These are phyloP conservation scores for Elsinoe fawcettii DNA, from an alignment of 2,329 filamentous ascomycete species.

Conservation along the genomic window DNA sequence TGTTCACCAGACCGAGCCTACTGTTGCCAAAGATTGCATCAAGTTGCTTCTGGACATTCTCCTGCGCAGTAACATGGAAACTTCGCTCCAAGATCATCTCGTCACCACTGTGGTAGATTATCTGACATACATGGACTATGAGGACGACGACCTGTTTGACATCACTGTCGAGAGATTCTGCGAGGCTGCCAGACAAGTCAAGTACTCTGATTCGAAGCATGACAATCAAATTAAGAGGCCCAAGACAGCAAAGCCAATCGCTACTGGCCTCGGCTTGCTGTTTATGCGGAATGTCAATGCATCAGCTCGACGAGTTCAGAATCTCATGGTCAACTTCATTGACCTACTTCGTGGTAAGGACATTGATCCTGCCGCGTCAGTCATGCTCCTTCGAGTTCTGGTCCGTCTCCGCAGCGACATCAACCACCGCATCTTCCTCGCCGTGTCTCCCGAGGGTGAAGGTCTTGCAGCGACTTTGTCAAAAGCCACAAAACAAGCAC, in stretches of 20 bases:
- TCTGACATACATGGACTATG: not conserved
- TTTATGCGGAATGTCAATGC: constrained; percentile 18
- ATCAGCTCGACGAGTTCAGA: constrained; percentile 9
- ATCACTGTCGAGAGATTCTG: constrained; percentile 1
- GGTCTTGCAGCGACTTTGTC: constrained; percentile 60
- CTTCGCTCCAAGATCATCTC: not conserved
- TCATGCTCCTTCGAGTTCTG: constrained; percentile 35
- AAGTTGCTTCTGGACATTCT: not conserved
- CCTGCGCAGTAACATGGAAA: not conserved
- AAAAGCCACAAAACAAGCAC: constrained; percentile 12
- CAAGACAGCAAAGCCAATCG: constrained; percentile 10
- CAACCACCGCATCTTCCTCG: constrained; percentile 66
- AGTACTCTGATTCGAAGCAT: not conserved
- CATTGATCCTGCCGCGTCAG: constrained; percentile 25
- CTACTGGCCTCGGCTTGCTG: constrained; percentile 15
- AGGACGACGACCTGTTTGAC: constrained; percentile 5
- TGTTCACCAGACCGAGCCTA: constrained; percentile 9
- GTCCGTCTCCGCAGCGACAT: constrained; percentile 80
- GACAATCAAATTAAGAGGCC: not conserved
- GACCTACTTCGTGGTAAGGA: constrained; percentile 31
- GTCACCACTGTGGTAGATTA: constrained; percentile 7
- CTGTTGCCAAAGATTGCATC: constrained; percentile 11
- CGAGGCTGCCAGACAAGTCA: not conserved
- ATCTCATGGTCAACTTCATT: constrained; percentile 17
- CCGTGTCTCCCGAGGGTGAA: constrained; percentile 61